phyloP scores from a whole-genome alignment of 805 yeast species.

The Suhomyces kilbournensis region DNA sequence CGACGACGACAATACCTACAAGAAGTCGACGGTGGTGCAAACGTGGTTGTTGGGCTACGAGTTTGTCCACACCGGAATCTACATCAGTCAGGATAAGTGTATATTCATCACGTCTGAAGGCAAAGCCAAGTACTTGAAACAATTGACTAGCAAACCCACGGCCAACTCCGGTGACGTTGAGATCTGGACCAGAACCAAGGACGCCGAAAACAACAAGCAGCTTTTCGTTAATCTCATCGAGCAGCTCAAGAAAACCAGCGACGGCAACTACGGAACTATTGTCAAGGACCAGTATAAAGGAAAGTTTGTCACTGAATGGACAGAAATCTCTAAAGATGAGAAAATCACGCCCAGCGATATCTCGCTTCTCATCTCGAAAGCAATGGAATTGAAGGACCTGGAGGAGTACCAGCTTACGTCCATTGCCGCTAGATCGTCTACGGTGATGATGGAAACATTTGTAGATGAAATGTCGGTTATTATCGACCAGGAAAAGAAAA shows the following conservation, averaged over 20 bases:
- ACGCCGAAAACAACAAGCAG: slow-evolving; percentile 67
- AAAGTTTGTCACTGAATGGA: slow-evolving; percentile 83
- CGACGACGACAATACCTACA: slow-evolving; percentile 86
- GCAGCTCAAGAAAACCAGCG: slow-evolving; percentile 36
- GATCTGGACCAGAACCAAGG: slow-evolving; percentile 78
- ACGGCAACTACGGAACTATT: slow-evolving; percentile 60
- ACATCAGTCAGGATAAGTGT: slow-evolving; percentile 56
- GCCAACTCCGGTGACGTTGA: slow-evolving; percentile 41
- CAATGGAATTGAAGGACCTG: slow-evolving; percentile 74
- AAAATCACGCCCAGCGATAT: slow-evolving; percentile 44
- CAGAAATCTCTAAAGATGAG: slow-evolving; percentile 27
- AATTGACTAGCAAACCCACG: slow-evolving; percentile 46
- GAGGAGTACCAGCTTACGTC: slow-evolving; percentile 65
- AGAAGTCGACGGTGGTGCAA: slow-evolving; percentile 81
- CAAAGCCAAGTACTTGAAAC: slow-evolving; percentile 75
- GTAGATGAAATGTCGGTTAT: slow-evolving; percentile 83
- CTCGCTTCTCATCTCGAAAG: slow-evolving; percentile 48
- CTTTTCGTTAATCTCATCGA: slow-evolving; percentile 58
- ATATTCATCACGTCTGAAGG: slow-evolving; percentile 75
- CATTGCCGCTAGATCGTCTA: slow-evolving; percentile 73
- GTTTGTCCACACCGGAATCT: slow-evolving; percentile 85
- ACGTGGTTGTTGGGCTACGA: slow-evolving; percentile 94
- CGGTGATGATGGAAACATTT: slow-evolving; percentile 75
- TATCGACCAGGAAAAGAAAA: slow-evolving; percentile 81
- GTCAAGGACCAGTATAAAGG: slow-evolving; percentile 79